Base-by-base conservation (phyloP, 495 filamentous ascomycete genomes). In the Neurospora tetrasperma region DNA sequence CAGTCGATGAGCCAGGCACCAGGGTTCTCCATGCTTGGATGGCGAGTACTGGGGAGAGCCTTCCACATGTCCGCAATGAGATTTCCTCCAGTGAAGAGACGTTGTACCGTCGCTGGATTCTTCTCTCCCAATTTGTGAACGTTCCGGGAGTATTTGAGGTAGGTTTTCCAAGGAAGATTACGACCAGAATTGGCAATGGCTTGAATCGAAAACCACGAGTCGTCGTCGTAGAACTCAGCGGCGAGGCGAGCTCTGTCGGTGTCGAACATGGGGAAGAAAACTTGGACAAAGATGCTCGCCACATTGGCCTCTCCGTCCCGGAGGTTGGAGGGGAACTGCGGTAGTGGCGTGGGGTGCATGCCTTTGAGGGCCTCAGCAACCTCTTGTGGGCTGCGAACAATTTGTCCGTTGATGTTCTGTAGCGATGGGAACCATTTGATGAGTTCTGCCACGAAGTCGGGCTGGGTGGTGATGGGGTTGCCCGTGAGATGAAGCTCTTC, bases 1-100 rank as follows among this genome's bases (percentile, higher is more conserved):
- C 94, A 94, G 78, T 98, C 94, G 71, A 97, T 87, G 41, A 92
- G 85, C 86, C 92, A 97, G 72, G 92, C 88, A 42, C 87, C 82
- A 1, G 89, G 79, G 41, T 92, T 85, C 3, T 86, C 79, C 20
- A 84, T 78, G 42, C 92, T 87, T 4, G 93, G 89, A 78, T 98
- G 95, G 38, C 86, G 88, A 38, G 94, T 96, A 38, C 83, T 78
- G 2, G 95, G 95, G 23, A 98, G 84, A 9, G 77, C 77, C 42
- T 85, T 86, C 89, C 93, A 97, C 42, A 89, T 72, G 27, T 89
- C 84, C 40, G 84, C 82, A 68, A 98, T 94, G n/a, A 88, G 83
- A 31, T 89, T 83, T 3, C 80, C 80, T 9, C 95, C 94, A 9
- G 78, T 83, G 75, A 88, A 90, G 16, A 89, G 78, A 14, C 95